A percentile compares a stretch with the other conserved stretches of the same genome.
These are phyloP conservation scores for Sextonia rubra DNA, from an alignment of 164 flowering plant species.

Conservation along the genomic window DNA sequence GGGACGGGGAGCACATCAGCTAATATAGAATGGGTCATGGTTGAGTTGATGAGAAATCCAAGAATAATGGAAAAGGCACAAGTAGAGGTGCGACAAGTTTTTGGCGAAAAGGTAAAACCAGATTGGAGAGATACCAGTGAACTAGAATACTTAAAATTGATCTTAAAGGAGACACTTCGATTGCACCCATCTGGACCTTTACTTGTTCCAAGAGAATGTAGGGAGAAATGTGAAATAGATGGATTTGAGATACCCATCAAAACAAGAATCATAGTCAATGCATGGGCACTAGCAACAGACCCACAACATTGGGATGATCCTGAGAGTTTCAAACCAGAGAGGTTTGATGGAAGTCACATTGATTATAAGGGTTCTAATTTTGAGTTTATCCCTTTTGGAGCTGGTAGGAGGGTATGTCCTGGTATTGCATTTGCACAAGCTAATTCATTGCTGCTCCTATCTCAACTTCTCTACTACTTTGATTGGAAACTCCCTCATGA, in stretches of 20 bases:
- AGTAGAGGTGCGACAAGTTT: constrained; percentile 1
- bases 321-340: constrained; percentile 33
- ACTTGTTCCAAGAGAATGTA: constrained; percentile 30
- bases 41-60: constrained; percentile 12
- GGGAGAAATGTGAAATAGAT: constrained; percentile 12
- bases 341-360: constrained; percentile 20
- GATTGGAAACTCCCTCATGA: constrained; percentile 11
- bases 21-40: constrained; percentile 9
- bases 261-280: constrained; percentile 31
- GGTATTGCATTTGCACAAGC: constrained; percentile 19
- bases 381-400: constrained; percentile 27
- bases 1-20: constrained; percentile 5
- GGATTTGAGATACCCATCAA: constrained; percentile 31
- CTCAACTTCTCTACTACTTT: constrained; percentile 8
- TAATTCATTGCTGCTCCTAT: not conserved
- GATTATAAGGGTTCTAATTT: constrained; percentile 28
- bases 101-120: not conserved
- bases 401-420: constrained; percentile 23
- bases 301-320: constrained; percentile 36
- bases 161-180: constrained; percentile 30
- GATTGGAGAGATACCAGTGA: not conserved
- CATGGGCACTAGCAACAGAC: constrained; percentile 25
- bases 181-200: constrained; percentile 42
- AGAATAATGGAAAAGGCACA: constrained; percentile 15
- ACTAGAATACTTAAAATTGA: constrained; percentile 3